Evolutionary conservation across 2,329 filamentous ascomycete species (phyloP).

Genomic region (Arthrobotrys conoides): DNA sequence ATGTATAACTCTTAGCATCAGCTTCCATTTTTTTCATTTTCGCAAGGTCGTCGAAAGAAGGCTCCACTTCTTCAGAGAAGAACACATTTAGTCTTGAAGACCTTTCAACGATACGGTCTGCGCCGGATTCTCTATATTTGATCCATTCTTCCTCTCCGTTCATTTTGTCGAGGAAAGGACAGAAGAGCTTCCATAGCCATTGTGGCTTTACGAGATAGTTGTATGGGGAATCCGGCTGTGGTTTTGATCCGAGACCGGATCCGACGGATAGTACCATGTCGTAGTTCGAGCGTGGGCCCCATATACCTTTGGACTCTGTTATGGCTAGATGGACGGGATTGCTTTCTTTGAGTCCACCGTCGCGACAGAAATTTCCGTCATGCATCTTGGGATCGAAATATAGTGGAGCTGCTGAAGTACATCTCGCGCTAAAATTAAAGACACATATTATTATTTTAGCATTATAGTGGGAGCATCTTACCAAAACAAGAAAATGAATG

Average conservation of each 20-base stretch:
- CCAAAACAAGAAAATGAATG: neutral
- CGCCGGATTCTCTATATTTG: slow-evolving; percentile 3
- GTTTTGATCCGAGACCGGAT: neutral
- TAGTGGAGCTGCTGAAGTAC: slow-evolving; percentile 18
- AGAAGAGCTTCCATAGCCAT: neutral
- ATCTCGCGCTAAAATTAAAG: neutral
- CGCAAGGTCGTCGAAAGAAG: neutral
- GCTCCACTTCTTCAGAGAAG: neutral
- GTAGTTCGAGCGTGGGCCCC: neutral
- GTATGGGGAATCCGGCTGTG: neutral
- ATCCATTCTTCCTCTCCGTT: slow-evolving; percentile 22
- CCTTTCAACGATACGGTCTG: neutral
- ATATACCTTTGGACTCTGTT: slow-evolving; percentile 2
- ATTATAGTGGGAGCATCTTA: neutral
- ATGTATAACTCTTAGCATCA: neutral
- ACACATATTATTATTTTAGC: too few relatives aligned
- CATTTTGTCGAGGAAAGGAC: neutral
- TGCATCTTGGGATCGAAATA: slow-evolving; percentile 4
- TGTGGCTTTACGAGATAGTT: neutral
- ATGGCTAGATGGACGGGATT: slow-evolving; percentile 17
- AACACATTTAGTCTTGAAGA: slow-evolving; percentile 11
- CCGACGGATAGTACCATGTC: slow-evolving; percentile 22
- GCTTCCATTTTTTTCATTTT: slow-evolving; percentile 7
- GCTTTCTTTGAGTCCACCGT: slow-evolving; percentile 31
- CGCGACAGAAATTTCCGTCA: neutral